Evolutionary conservation across 495 filamentous ascomycete species (phyloP).

Genomic region (Penicillium arizonense): DNA sequence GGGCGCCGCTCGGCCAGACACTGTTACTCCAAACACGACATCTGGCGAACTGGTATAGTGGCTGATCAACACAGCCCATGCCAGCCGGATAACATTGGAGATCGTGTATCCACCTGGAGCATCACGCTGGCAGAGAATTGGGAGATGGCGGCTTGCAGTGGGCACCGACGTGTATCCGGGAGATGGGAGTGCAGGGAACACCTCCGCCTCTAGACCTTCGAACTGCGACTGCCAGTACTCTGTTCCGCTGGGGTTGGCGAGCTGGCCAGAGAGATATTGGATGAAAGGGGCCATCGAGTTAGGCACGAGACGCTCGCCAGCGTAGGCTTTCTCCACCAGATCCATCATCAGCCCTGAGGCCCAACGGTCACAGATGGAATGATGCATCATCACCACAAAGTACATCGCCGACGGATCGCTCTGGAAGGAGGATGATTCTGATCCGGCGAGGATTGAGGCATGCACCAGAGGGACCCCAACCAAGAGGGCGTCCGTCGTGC

Average conservation of each 20-base stretch:
- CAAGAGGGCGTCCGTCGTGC: neutral
- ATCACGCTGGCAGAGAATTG: neutral
- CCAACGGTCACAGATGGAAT: constrained; percentile 32
- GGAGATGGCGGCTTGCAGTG: neutral
- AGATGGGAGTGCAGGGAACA: constrained; percentile 50
- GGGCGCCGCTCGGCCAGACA: constrained; percentile 4
- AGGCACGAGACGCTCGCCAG: neutral
- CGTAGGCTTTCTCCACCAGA: neutral
- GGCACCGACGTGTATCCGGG: constrained; percentile 34
- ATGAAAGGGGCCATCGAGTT: constrained; percentile 7
- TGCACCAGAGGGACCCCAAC: neutral
- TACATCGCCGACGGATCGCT: neutral
- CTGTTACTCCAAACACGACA: neutral
- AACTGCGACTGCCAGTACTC: constrained; percentile 38
- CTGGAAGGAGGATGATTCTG: neutral
- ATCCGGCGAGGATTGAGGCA: neutral
- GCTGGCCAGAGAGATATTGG: constrained; percentile 8
- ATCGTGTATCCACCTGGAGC: no score
- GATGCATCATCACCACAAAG: constrained; percentile 29
- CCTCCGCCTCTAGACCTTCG: constrained; percentile 33
- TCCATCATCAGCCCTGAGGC: constrained; percentile 7
- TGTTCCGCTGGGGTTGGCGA: neutral
- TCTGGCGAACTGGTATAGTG: constrained; percentile 13
- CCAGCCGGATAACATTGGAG: constrained; percentile 23
- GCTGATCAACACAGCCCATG: constrained; percentile 33